phyloP scores from a whole-genome alignment of 1,284 basidiomycete genomes.

The Cutaneotrichosporon dermatis region DNA sequence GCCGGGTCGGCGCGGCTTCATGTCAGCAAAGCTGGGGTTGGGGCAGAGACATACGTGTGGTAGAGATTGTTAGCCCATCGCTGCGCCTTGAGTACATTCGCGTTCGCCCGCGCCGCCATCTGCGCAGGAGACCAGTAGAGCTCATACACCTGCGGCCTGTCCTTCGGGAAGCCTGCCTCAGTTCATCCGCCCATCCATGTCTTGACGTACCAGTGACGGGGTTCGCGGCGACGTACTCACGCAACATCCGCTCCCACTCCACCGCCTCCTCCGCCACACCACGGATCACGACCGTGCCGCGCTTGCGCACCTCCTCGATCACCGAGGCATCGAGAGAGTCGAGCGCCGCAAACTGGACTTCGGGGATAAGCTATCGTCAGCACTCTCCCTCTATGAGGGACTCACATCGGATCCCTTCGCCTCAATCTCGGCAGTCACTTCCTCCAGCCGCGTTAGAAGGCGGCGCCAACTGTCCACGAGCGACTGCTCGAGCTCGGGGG shows the following conservation, averaged over 20 bases:
- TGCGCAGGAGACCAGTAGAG: conserved; percentile 63
- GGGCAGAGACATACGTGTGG: conserved; percentile 43
- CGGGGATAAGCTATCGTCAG: conserved; percentile 55
- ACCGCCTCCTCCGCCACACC: conserved; percentile 56
- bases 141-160: conserved; percentile 66
- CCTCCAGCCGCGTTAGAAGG: conserved; percentile 55
- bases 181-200: conserved; percentile 52
- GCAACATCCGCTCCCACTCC: conserved; percentile 59
- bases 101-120: conserved; percentile 65
- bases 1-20: conserved; percentile 32
- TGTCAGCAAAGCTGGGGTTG: not conserved
- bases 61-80: conserved; percentile 59
- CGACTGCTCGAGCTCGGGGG: conserved; percentile 48
- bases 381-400: no score
- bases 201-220: conserved; percentile 52
- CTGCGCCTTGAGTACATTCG: conserved; percentile 58
- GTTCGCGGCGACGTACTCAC: not conserved
- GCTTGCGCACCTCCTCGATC: conserved; percentile 53
- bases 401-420: conserved; percentile 32
- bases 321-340: conserved; percentile 50
- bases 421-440: conserved; percentile 52
- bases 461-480: conserved; percentile 58
- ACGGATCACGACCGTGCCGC: conserved; percentile 60
- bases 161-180: conserved; percentile 58
- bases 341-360: conserved; percentile 55